phyloP scores from a whole-genome alignment of 305 asterid species.

The Solanum aculeatissimum region DNA sequence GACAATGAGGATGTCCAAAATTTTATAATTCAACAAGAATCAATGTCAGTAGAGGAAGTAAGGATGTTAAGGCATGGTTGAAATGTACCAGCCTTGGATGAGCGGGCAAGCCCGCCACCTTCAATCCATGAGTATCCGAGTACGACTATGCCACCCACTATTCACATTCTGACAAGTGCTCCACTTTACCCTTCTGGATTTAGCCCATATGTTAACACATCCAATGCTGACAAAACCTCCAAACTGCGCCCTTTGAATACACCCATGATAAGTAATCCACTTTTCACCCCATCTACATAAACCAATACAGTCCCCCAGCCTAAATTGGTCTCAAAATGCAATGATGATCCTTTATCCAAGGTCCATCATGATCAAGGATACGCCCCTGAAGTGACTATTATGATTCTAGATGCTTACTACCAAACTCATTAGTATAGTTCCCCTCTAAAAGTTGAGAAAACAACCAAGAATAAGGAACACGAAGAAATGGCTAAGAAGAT shows the following conservation, averaged over 20 bases:
- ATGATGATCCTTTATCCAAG: neutral
- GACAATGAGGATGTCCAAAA: neutral
- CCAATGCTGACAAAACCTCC: neutral
- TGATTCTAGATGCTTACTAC: no score
- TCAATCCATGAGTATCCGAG: neutral
- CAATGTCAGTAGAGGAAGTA: neutral
- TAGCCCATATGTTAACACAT: neutral
- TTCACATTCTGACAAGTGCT: neutral
- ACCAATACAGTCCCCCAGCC: neutral
- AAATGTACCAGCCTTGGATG: neutral
- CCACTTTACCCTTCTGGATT: neutral
- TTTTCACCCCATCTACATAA: neutral
- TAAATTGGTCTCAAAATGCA: neutral
- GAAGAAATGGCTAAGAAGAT: no score
- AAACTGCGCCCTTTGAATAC: neutral
- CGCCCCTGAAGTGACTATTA: no score
- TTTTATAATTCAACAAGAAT: neutral
- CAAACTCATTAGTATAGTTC: no score
- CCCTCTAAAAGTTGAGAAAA: no score
- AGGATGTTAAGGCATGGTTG: neutral
- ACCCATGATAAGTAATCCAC: neutral
- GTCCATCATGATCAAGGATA: neutral
- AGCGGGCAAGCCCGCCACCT: neutral
- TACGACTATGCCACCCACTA: neutral
- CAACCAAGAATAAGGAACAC: no score